Evolutionary conservation across 2,329 filamentous ascomycete genomes (phyloP).

Genomic region (Penicillium sp.): DNA sequence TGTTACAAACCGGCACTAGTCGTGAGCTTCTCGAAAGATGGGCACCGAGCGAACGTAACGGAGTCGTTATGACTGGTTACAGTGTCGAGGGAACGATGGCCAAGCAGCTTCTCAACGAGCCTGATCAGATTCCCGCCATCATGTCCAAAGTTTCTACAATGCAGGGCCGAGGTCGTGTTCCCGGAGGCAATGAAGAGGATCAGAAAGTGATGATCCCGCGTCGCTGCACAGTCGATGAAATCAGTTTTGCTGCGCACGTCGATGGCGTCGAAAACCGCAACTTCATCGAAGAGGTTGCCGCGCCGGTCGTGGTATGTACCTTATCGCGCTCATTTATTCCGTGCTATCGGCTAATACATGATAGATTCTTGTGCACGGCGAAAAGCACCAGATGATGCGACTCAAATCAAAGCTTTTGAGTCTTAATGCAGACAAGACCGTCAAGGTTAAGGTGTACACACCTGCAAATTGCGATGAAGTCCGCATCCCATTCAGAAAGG

Average conservation of each 20-base stretch:
- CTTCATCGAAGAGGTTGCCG: slow-evolving; percentile 90
- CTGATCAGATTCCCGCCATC: slow-evolving; percentile 88
- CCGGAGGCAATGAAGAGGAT: slow-evolving; percentile 60
- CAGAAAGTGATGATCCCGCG: slow-evolving; percentile 89
- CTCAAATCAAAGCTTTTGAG: slow-evolving; percentile 90
- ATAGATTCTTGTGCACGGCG: slow-evolving; percentile 91
- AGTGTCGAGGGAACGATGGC: slow-evolving; percentile 99
- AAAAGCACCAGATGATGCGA: slow-evolving; percentile 97
- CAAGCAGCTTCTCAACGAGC: slow-evolving; percentile 89
- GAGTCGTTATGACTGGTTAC: slow-evolving; percentile 97
- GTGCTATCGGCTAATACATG: neutral
- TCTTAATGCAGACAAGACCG: slow-evolving; percentile 74
- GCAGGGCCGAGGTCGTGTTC: slow-evolving; percentile 54
- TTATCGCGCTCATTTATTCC: neutral
- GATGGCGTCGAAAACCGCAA: slow-evolving; percentile 93
- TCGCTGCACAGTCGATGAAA: slow-evolving; percentile 88
- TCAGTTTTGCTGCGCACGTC: slow-evolving; percentile 93
- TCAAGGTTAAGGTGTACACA: slow-evolving; percentile 86
- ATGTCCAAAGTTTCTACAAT: slow-evolving; percentile 64
- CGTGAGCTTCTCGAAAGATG: slow-evolving; percentile 88
- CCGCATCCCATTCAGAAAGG: slow-evolving; percentile 87
- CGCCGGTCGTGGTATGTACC: slow-evolving; percentile 79
- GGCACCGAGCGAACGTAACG: slow-evolving; percentile 94
- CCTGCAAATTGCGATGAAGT: slow-evolving; percentile 94
- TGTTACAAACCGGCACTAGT: slow-evolving; percentile 95